A percentile compares a stretch with the other conserved stretches of the same genome.
Conservation (phyloP, 1,284 basidiomycete species). For the Fomitopsis pinicola region DNA sequence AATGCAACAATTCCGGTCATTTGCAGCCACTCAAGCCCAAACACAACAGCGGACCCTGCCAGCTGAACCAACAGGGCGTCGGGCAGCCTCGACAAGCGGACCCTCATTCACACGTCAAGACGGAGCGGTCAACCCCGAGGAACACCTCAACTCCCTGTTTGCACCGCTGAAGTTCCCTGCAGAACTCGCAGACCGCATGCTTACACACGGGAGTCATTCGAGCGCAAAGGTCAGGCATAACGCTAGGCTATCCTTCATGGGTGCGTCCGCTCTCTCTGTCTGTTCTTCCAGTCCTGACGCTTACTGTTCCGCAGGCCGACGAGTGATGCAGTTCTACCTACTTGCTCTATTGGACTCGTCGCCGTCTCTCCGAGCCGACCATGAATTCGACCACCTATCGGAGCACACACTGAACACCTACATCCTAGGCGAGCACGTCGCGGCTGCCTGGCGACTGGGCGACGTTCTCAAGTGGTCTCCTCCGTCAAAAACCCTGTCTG, state of each 20-base stretch:
- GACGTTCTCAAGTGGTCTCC: slow-evolving; percentile 69
- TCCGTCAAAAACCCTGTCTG: slow-evolving; percentile 20
- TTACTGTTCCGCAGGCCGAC: slow-evolving; percentile 48
- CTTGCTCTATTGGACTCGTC: slow-evolving; percentile 66
- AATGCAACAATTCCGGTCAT: not conserved
- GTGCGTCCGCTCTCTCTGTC: slow-evolving; percentile 25
- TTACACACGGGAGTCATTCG: slow-evolving; percentile 73
- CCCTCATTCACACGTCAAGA: not conserved
- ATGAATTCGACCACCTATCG: slow-evolving; percentile 51
- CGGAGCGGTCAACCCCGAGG: not conserved
- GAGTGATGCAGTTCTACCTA: slow-evolving; percentile 69
- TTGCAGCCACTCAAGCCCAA: not conserved
- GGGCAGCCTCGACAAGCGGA: not conserved
- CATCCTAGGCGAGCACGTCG: slow-evolving; percentile 65
- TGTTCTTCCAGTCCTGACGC: not conserved
- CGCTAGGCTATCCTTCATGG: slow-evolving; percentile 63
- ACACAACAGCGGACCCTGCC: not conserved
- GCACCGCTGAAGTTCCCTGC: slow-evolving; percentile 62
- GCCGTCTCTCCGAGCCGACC: slow-evolving; percentile 37
- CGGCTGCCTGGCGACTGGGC: slow-evolving; percentile 66
- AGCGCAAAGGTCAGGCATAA: slow-evolving; percentile 66
- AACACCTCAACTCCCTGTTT: slow-evolving; percentile 44
- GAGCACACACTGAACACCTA: slow-evolving; percentile 61
- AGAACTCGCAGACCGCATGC: slow-evolving; percentile 63
- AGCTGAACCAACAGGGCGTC: not conserved